Evolutionary conservation across 2,329 filamentous ascomycete genomes (phyloP).

Genomic region (Penicillium sp.): DNA sequence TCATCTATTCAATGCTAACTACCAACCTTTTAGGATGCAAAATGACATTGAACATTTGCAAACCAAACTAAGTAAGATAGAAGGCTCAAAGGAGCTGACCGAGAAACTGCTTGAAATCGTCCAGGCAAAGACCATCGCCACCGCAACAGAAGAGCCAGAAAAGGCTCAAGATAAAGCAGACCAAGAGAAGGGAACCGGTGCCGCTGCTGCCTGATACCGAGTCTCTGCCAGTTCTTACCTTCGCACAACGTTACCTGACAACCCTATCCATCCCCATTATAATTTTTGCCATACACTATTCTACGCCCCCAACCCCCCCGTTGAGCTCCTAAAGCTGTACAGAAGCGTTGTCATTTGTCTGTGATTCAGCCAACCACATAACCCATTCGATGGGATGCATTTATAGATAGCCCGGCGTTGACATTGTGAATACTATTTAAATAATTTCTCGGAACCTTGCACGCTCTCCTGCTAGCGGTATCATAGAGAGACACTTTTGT

Average conservation of each 20-base stretch:
- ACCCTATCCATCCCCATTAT: conserved; percentile 14
- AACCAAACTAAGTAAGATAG: conserved; percentile 72
- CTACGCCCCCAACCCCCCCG: not conserved
- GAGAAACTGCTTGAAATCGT: conserved; percentile 64
- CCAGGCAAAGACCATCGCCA: conserved; percentile 39
- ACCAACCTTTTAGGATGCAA: conserved; percentile 64
- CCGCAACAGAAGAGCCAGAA: conserved; percentile 3
- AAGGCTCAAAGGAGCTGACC: conserved; percentile 76
- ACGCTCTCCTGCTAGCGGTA: not conserved
- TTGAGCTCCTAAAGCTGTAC: conserved; percentile 16
- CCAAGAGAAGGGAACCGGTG: conserved; percentile 7
- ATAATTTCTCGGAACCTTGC: not conserved
- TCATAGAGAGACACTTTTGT: not conserved
- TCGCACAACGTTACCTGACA: not conserved
- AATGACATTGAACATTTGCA: conserved; percentile 76
- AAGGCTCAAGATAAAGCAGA: conserved; percentile 13
- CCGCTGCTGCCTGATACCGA: conserved; percentile 7
- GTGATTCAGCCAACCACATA: conserved; percentile 16
- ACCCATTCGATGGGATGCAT: conserved; percentile 17
- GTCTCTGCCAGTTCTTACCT: not conserved
- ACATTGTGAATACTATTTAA: conserved; percentile 11
- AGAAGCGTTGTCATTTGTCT: conserved; percentile 18
- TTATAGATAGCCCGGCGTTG: conserved; percentile 26
- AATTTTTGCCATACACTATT: conserved; percentile 11
- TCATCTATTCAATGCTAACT: not conserved